phyloP scores from a whole-genome alignment of 129 eudicot genomes.

The Flaveria trinervia region DNA sequence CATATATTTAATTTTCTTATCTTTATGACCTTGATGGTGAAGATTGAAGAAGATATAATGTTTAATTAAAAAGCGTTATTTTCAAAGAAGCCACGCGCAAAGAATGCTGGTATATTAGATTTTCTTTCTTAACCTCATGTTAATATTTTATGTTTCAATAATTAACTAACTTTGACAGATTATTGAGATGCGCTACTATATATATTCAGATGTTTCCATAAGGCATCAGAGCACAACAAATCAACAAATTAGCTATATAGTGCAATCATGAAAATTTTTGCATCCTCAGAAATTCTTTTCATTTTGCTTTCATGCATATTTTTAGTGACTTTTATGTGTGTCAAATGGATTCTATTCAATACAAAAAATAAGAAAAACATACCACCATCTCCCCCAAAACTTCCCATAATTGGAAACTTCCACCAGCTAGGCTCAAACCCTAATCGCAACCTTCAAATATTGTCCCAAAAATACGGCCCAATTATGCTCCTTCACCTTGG shows the following conservation, averaged over 20 bases:
- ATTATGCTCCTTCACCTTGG: slow-evolving; percentile 8
- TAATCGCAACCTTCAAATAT: background rate
- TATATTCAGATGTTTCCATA: background rate
- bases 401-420: slow-evolving; percentile 1
- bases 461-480: background rate
- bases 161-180: too few species aligned
- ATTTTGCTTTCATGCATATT: background rate
- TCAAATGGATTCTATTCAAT: background rate
- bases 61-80: too few species aligned
- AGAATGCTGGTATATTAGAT: too few species aligned
- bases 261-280: background rate
- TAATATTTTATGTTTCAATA: too few species aligned
- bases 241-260: background rate
- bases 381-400: slow-evolving; percentile 1
- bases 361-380: background rate
- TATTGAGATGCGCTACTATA: background rate
- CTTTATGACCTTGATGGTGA: too few species aligned
- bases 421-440: slow-evolving; percentile 6
- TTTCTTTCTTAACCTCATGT: too few species aligned
- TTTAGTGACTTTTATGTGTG: background rate
- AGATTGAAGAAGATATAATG: too few species aligned
- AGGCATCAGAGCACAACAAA: background rate
- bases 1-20: too few species aligned
- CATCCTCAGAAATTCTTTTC: background rate
- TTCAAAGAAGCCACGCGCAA: too few species aligned